These are phyloP conservation scores for Fusarium nurragi DNA, from an alignment of 2,329 filamentous ascomycete species.

Conservation along the genomic window DNA sequence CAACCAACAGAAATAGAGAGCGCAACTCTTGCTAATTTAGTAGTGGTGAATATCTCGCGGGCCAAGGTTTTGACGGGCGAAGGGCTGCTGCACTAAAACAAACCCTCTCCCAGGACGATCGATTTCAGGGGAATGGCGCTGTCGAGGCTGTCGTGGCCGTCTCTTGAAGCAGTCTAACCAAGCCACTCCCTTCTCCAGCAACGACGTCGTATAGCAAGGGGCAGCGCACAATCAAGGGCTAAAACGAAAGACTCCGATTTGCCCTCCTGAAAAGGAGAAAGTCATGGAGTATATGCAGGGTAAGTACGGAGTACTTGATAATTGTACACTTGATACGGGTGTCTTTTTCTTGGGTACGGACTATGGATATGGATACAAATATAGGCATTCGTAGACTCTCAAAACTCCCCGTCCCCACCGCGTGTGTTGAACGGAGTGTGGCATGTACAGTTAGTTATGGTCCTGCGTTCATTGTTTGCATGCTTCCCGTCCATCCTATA, in stretches of 20 bases:
- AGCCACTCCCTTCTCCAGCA: slow-evolving; percentile 22
- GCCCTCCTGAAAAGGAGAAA: not conserved
- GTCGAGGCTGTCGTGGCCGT: not conserved
- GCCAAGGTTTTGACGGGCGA: not conserved
- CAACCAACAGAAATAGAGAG: slow-evolving; percentile 2
- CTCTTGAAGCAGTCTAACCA: not conserved
- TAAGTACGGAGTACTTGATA: not conserved
- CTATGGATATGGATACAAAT: slow-evolving; percentile 19
- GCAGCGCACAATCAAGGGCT: not conserved
- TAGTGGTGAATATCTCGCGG: slow-evolving; percentile 33
- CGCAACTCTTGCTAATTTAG: not conserved
- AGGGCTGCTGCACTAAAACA: not conserved
- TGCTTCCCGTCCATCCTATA: slow-evolving; percentile 1
- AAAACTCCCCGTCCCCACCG: not conserved
- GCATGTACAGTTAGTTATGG: not conserved
- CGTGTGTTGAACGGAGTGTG: not conserved
- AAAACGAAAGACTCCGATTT: not conserved
- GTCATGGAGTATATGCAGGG: not conserved
- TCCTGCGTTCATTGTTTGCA: not conserved
- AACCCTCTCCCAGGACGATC: not conserved
- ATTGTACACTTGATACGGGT: not conserved
- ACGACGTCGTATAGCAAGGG: not conserved
- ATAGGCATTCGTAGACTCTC: slow-evolving; percentile 11
- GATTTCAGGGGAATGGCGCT: not conserved
- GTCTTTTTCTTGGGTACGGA: slow-evolving; percentile 15